These are phyloP conservation scores for Metschnikowia noctiluminum DNA, from an alignment of 805 yeast genomes.

Conservation along the genomic window DNA sequence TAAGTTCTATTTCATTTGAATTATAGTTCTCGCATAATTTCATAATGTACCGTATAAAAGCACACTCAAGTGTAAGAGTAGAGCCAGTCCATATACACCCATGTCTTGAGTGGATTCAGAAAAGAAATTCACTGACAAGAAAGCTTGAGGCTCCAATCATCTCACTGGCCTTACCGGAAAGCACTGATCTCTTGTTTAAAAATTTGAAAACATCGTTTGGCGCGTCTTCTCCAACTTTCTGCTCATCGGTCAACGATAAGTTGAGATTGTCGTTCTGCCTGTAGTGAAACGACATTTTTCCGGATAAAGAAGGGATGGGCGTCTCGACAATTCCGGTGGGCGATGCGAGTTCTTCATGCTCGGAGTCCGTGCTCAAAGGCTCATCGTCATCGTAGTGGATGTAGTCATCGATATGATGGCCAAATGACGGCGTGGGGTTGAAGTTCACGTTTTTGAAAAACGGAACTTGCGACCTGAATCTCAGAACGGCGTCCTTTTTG, in stretches of 20 bases:
- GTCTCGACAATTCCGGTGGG: conserved; percentile 8
- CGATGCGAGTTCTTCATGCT: conserved; percentile 16
- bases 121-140: conserved; percentile 42
- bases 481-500: conserved; percentile 5
- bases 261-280: conserved; percentile 35
- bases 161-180: conserved; percentile 42
- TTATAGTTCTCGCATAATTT: background rate
- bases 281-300: conserved; percentile 37
- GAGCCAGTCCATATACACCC: conserved; percentile 2
- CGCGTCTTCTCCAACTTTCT: conserved; percentile 8
- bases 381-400: conserved; percentile 31
- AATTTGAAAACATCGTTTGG: conserved; percentile 30
- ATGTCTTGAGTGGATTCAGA: conserved; percentile 16
- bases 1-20: too few relatives aligned
- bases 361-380: conserved; percentile 9
- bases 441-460: conserved; percentile 39
- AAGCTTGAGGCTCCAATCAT: conserved; percentile 42
- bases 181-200: conserved; percentile 34
- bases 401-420: conserved; percentile 32
- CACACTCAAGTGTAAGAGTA: conserved; percentile 5
- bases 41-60: background rate
- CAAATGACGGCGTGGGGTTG: conserved; percentile 25
- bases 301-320: conserved; percentile 12
- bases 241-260: conserved; percentile 25
- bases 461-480: conserved; percentile 24